phyloP scores from a whole-genome alignment of 2,329 filamentous ascomycete species.

The Xenoacremonium recifei region DNA sequence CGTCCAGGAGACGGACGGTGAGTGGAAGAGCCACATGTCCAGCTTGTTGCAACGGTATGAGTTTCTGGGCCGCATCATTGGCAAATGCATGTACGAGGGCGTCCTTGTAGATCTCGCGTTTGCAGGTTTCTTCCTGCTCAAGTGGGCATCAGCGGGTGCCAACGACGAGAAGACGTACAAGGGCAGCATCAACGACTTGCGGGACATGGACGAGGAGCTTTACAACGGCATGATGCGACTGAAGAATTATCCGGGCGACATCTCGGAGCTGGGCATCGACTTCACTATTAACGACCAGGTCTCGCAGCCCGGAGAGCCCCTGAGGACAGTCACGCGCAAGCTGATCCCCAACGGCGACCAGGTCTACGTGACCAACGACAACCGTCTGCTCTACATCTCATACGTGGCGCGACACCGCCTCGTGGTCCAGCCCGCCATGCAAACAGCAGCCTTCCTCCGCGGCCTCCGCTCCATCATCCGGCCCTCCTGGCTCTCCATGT shows the following conservation, averaged over 20 bases:
- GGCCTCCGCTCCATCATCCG: conserved; percentile 87
- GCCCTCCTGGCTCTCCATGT: conserved; percentile 94
- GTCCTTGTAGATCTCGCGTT: conserved; percentile 93
- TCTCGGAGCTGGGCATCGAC: conserved; percentile 69
- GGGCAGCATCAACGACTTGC: conserved; percentile 90
- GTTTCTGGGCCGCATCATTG: conserved; percentile 88
- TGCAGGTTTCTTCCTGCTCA: conserved; percentile 91
- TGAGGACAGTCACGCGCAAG: conserved; percentile 68
- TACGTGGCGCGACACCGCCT: conserved; percentile 87
- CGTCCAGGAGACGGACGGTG: conserved; percentile 49
- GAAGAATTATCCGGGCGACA: conserved; percentile 82
- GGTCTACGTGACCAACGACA: conserved; percentile 82
- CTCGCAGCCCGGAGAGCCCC: conserved; percentile 43
- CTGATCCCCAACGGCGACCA: conserved; percentile 76
- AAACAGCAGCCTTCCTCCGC: conserved; percentile 83
- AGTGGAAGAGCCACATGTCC: conserved; percentile 56
- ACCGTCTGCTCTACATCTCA: conserved; percentile 90
- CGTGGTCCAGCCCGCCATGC: conserved; percentile 72
- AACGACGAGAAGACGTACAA: conserved; percentile 71
- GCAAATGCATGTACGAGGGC: conserved; percentile 96
- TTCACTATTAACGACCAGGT: conserved; percentile 82
- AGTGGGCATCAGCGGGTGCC: conserved; percentile 78
- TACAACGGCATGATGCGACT: conserved; percentile 82
- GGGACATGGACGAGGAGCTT: conserved; percentile 85
- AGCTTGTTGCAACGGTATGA: conserved; percentile 75